phyloP scores from a whole-genome alignment of 2,329 filamentous ascomycete genomes.

The Gyromitra esculenta region DNA sequence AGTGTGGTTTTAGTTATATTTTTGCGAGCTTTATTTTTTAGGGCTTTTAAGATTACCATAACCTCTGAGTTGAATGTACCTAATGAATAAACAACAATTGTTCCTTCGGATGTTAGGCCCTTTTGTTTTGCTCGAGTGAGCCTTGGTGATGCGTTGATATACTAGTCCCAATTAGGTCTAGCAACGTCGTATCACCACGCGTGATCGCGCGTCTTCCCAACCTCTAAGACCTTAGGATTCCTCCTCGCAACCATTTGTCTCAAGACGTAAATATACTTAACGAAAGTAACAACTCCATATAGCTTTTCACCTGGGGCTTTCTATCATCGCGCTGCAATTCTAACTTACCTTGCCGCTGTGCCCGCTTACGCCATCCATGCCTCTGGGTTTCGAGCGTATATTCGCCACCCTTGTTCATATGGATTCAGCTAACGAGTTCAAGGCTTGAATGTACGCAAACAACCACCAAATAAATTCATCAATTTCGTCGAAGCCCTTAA shows the following conservation, averaged over 20 bases:
- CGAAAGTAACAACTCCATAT: not conserved
- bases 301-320: not conserved
- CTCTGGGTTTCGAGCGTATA: constrained; percentile 56
- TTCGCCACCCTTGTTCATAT: not conserved
- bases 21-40: no score
- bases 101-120: not conserved
- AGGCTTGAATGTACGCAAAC: constrained; percentile 73
- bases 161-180: constrained; percentile 27
- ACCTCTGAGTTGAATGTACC: no score
- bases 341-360: constrained; percentile 4
- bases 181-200: constrained; percentile 8
- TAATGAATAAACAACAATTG: no score
- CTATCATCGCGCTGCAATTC: not conserved
- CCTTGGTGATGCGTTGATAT: not conserved
- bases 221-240: not conserved
- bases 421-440: not conserved
- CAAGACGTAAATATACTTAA: not conserved
- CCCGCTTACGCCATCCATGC: constrained; percentile 54
- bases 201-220: constrained; percentile 13
- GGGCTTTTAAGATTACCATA: no score
- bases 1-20: no score
- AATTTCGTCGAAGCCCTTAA: constrained; percentile 85
- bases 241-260: not conserved
- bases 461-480: constrained; percentile 79
- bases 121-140: constrained; percentile 14